These are phyloP conservation scores for Raphanus raphanistrum DNA, from an alignment of 345 rosid genomes.

Conservation along the genomic window DNA sequence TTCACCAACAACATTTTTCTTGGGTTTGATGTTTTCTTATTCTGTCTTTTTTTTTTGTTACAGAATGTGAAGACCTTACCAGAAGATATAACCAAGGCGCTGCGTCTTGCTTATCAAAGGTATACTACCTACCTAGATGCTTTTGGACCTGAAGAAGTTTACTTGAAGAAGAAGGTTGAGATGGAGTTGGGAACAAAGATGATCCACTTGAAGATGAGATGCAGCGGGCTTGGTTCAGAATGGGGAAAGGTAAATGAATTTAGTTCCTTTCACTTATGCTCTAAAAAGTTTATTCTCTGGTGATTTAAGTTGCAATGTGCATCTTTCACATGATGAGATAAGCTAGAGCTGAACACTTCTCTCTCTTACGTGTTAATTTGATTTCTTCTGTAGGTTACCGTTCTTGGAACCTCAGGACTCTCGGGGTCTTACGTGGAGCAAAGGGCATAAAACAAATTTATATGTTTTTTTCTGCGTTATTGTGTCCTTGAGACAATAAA, in stretches of 20 bases:
- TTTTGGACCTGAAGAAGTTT: constrained; percentile 73
- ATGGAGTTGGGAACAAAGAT: constrained; percentile 87
- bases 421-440: constrained; percentile 90
- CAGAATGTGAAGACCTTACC: constrained; percentile 79
- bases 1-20: background rate
- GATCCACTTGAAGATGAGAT: constrained; percentile 98
- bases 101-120: constrained; percentile 57
- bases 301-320: constrained; percentile 2
- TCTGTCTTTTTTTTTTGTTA: constrained; percentile 5
- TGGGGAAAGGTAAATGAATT: constrained; percentile 82
- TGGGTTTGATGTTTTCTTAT: background rate
- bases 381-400: constrained; percentile 60
- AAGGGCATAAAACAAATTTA: constrained; percentile 45
- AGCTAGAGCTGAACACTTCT: background rate
- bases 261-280: background rate
- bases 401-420: constrained; percentile 90
- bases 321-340: background rate
- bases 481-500: background rate
- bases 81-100: constrained; percentile 50
- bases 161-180: constrained; percentile 88
- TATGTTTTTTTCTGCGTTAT: no score
- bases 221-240: constrained; percentile 76
- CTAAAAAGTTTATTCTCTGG: no score
- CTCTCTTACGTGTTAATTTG: background rate
- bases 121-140: constrained; percentile 66